Percentiles rank a stretch among this genome's conserved stretches.
Conservation (phyloP, 768 basidiomycete species). For the Lentinula guzmanii region DNA sequence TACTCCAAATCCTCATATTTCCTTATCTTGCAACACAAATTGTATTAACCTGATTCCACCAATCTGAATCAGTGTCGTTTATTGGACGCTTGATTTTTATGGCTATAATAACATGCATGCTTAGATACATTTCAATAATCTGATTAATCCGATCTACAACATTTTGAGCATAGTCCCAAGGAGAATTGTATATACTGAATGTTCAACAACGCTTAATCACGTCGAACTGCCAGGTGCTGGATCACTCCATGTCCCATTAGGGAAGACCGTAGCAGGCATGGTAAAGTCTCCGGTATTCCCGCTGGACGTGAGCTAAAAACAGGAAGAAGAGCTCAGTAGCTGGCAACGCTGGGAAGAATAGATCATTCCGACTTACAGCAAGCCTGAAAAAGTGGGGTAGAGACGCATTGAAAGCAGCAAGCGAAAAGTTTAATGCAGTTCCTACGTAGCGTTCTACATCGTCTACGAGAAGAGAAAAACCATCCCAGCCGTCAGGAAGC, state of each 20-base stretch:
- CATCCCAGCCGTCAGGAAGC: slow-evolving; percentile 58
- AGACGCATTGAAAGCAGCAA: slow-evolving; percentile 51
- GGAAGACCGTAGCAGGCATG: slow-evolving; percentile 66
- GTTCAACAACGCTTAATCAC: background rate
- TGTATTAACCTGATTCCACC: slow-evolving; percentile 5
- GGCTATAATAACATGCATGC: slow-evolving; percentile 5
- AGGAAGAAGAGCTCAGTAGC: background rate
- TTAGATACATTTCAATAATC: background rate
- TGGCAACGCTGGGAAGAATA: background rate
- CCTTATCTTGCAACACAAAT: background rate
- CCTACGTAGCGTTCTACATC: slow-evolving; percentile 82
- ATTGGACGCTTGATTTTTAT: slow-evolving; percentile 3
- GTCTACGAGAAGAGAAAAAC: slow-evolving; percentile 76
- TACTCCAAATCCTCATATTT: slow-evolving; percentile 2
- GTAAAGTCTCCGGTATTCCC: slow-evolving; percentile 69
- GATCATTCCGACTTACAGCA: slow-evolving; percentile 46
- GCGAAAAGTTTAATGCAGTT: slow-evolving; percentile 59
- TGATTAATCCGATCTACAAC: slow-evolving; percentile 2
- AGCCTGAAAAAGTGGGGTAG: slow-evolving; percentile 76
- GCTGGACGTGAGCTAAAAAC: slow-evolving; percentile 38
- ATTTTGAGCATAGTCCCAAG: background rate
- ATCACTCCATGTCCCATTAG: slow-evolving; percentile 80
- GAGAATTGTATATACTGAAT: background rate
- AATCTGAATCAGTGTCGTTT: slow-evolving; percentile 6
- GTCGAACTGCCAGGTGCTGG: slow-evolving; percentile 62